Evolutionary conservation across 495 filamentous ascomycete genomes (phyloP).

Genomic region (Annulohypoxylon bovei): DNA sequence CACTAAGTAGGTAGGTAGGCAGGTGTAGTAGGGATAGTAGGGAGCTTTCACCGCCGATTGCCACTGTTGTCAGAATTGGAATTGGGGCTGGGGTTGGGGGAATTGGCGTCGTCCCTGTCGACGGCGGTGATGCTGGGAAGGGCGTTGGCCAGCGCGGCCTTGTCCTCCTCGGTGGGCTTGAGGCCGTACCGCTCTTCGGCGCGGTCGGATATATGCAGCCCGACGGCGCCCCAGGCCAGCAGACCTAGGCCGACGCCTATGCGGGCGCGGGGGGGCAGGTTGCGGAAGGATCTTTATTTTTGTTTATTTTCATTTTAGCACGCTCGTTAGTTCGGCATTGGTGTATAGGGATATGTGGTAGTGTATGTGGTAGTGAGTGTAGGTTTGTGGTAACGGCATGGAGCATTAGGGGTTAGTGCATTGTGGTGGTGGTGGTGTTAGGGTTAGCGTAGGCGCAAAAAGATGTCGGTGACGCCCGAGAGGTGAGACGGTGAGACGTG

Average conservation of each 20-base stretch:
- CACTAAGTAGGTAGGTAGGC: not conserved
- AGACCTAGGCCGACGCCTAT: constrained; percentile 54
- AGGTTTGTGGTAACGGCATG: not conserved
- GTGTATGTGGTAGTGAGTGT: not conserved
- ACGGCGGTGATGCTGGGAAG: constrained; percentile 54
- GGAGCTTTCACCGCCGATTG: constrained; percentile 36
- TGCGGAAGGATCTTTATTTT: constrained; percentile 45
- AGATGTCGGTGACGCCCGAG: constrained; percentile 39
- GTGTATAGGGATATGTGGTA: not conserved
- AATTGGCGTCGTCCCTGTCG: constrained; percentile 33
- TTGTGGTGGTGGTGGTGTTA: not conserved
- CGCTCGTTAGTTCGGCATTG: not conserved
- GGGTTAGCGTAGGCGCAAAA: not conserved
- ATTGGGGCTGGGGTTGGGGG: not conserved
- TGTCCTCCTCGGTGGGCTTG: constrained; percentile 57
- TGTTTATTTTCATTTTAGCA: constrained; percentile 3
- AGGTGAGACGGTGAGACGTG: constrained; percentile 34
- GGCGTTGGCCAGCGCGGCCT: constrained; percentile 49
- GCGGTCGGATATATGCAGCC: constrained; percentile 53
- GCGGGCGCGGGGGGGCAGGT: constrained; percentile 50
- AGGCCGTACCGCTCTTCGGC: constrained; percentile 55
- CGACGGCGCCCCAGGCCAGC: constrained; percentile 55
- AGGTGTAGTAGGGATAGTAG: not conserved
- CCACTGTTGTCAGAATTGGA: not conserved
- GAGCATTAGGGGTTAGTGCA: not conserved